Evolutionary conservation across 345 rosid species (phyloP).

Genomic region (Nasturtium officinale): DNA sequence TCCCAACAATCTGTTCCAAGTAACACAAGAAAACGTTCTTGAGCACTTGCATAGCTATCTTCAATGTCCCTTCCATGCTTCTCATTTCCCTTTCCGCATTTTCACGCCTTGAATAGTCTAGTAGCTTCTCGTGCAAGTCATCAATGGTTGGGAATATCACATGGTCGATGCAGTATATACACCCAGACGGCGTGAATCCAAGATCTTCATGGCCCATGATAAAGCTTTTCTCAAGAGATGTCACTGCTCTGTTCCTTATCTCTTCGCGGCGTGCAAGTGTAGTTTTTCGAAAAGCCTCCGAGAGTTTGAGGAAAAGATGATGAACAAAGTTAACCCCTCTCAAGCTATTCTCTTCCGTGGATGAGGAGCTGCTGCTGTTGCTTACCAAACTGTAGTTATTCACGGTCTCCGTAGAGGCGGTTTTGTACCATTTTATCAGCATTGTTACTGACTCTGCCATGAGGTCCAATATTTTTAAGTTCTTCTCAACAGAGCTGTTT

Average conservation of each 20-base stretch:
- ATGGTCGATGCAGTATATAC: constrained; percentile 53
- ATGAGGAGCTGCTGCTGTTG: constrained; percentile 58
- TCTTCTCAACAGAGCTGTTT: constrained; percentile 70
- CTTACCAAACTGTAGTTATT: constrained; percentile 51
- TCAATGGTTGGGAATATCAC: constrained; percentile 54
- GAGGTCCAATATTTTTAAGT: constrained; percentile 65
- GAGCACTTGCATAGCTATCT: constrained; percentile 65
- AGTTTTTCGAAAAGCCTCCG: constrained; percentile 78
- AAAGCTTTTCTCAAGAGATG: constrained; percentile 60
- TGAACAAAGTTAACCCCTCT: constrained; percentile 48
- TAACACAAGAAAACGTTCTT: constrained; percentile 56
- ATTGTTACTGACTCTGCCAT: constrained; percentile 63
- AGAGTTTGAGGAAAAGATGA: constrained; percentile 68
- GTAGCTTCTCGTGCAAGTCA: constrained; percentile 85
- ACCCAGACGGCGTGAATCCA: constrained; percentile 61
- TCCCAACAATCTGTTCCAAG: constrained; percentile 51
- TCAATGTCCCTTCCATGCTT: constrained; percentile 87
- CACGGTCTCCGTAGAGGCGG: constrained; percentile 47
- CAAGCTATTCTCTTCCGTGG: constrained; percentile 50
- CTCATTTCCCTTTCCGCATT: constrained; percentile 79
- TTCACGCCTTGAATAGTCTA: constrained; percentile 77
- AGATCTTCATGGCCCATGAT: constrained; percentile 56
- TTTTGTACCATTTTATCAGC: constrained; percentile 61
- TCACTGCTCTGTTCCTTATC: constrained; percentile 71
- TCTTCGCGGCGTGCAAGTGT: constrained; percentile 83